Evolutionary conservation across 768 basidiomycete genomes (phyloP).

Genomic region (Leucocoprinus leucothites): DNA sequence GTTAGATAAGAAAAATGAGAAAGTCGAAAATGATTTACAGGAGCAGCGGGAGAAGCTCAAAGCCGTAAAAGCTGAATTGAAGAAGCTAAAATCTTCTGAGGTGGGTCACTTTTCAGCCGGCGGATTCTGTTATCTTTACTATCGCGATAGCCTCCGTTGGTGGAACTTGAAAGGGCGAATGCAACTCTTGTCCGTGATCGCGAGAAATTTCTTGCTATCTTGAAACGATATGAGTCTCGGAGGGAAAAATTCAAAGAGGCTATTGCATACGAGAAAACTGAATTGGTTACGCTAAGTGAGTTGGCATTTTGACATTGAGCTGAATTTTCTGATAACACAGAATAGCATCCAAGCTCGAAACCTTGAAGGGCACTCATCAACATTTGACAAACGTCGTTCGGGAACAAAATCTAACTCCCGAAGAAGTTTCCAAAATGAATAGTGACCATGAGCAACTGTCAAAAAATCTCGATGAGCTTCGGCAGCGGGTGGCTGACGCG

Average conservation of each 20-base stretch:
- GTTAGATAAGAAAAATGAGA: conserved; percentile 69
- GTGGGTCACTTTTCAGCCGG: conserved; percentile 28
- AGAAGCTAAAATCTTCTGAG: conserved; percentile 58
- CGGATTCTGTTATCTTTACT: background rate
- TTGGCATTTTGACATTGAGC: conserved; percentile 2
- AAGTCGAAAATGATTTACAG: conserved; percentile 62
- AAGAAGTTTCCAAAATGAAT: conserved; percentile 91
- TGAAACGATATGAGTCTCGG: conserved; percentile 65
- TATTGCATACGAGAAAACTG: conserved; percentile 65
- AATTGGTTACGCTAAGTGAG: conserved; percentile 55
- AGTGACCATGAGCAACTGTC: conserved; percentile 80
- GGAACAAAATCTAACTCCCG: conserved; percentile 85
- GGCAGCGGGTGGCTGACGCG: conserved; percentile 70
- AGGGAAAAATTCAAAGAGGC: conserved; percentile 66
- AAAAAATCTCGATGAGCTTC: conserved; percentile 73
- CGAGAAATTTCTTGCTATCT: conserved; percentile 74
- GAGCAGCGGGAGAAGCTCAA: conserved; percentile 45
- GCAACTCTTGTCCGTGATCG: conserved; percentile 67
- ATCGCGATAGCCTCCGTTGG: conserved; percentile 50
- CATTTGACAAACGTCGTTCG: conserved; percentile 67
- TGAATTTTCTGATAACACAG: background rate
- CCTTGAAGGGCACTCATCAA: conserved; percentile 61
- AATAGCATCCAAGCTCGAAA: conserved; percentile 59
- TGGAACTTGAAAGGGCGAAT: conserved; percentile 60
- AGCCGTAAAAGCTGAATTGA: conserved; percentile 48